phyloP scores from a whole-genome alignment of 495 filamentous ascomycete species.

The Clohesyomyces aquaticus region DNA sequence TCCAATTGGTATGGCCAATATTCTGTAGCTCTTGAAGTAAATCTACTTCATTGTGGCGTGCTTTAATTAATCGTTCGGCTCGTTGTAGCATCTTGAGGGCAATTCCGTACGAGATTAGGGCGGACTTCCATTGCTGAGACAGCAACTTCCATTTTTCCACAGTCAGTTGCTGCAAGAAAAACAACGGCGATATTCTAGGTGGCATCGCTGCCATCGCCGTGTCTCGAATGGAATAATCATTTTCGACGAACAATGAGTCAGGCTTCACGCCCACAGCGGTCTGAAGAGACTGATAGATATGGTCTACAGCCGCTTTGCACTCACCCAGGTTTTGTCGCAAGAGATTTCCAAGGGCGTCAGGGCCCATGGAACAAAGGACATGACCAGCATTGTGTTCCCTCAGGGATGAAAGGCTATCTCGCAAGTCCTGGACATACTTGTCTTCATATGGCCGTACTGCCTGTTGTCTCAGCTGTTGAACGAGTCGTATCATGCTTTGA shows the following conservation, averaged over 20 bases:
- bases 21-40: slow-evolving; percentile 58
- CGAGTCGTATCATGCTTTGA: background rate
- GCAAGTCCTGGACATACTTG: background rate
- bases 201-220: slow-evolving; percentile 1
- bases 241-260: no score
- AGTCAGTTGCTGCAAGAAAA: slow-evolving; percentile 35
- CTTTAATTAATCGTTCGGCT: slow-evolving; percentile 45
- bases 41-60: slow-evolving; percentile 35
- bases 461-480: background rate
- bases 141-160: slow-evolving; percentile 6
- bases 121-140: slow-evolving; percentile 35
- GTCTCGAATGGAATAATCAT: no score
- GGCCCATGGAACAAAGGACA: no score
- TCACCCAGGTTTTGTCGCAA: no score
- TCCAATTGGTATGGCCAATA: slow-evolving; percentile 57
- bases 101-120: slow-evolving; percentile 46
- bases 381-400: background rate
- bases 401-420: background rate
- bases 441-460: background rate
- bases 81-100: slow-evolving; percentile 50
- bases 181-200: background rate
- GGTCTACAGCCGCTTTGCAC: no score
- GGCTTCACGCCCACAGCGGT: no score
- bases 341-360: no score
- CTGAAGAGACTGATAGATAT: no score